Conservation (phyloP, 345 rosid genomes). For the Erucastrum elatum region DNA sequence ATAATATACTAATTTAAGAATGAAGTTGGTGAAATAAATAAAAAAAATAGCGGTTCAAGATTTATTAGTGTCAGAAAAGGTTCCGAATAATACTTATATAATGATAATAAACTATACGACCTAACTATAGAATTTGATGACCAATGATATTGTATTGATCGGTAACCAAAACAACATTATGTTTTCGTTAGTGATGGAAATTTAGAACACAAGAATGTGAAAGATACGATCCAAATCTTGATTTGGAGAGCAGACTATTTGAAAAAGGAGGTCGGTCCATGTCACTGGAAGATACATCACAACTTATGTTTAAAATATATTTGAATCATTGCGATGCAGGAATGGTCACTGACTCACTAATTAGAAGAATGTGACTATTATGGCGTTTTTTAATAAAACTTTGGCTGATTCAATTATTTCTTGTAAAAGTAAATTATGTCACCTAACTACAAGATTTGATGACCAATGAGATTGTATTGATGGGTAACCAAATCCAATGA, state of each 20-base stretch:
- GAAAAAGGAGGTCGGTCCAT: not conserved
- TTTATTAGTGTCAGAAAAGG: not conserved
- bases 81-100: not conserved
- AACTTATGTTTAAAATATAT: not conserved
- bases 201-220: slow-evolving; percentile 25
- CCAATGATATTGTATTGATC: slow-evolving; percentile 24
- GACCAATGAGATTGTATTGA: slow-evolving; percentile 34
- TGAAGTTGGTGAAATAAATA: slow-evolving; percentile 12
- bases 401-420: slow-evolving; percentile 23
- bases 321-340: not conserved
- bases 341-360: not conserved
- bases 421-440: slow-evolving; percentile 24
- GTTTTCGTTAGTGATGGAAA: slow-evolving; percentile 7
- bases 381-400: not conserved
- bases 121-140: slow-evolving; percentile 21
- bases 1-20: slow-evolving; percentile 11
- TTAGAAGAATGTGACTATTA: slow-evolving; percentile 18
- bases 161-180: slow-evolving; percentile 8
- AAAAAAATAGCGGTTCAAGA: not conserved
- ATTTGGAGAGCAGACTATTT: not conserved
- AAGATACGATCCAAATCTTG: slow-evolving; percentile 21
- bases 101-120: not conserved
- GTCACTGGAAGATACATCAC: not conserved
- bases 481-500: slow-evolving; percentile 38
- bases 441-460: slow-evolving; percentile 27